A percentile compares a stretch with the other conserved stretches of the same genome.
Conservation (phyloP, 768 basidiomycete species). For the Fomitopsis pulvina region DNA sequence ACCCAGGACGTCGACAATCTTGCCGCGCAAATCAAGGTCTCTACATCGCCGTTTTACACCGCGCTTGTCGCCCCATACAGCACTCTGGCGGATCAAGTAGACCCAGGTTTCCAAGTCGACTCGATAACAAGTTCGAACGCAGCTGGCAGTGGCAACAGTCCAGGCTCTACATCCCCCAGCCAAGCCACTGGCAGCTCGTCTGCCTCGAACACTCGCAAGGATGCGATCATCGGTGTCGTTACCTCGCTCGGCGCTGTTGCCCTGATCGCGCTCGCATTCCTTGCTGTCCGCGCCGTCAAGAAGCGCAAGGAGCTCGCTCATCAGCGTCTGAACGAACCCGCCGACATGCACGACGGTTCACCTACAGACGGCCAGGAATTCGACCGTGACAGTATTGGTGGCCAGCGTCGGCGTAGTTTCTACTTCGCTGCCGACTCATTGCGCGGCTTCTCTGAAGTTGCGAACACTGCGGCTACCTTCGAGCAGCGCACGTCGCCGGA, state of each 20-base stretch:
- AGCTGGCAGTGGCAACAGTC: slow-evolving; percentile 15
- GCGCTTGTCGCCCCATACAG: slow-evolving; percentile 35
- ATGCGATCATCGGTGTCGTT: slow-evolving; percentile 91
- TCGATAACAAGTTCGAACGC: slow-evolving; percentile 25
- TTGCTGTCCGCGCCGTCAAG: slow-evolving; percentile 64
- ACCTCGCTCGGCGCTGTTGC: slow-evolving; percentile 76
- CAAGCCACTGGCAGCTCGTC: slow-evolving; percentile 4
- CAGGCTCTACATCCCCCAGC: slow-evolving; percentile 20
- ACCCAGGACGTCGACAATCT: slow-evolving; percentile 47
- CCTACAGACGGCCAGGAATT: slow-evolving; percentile 66
- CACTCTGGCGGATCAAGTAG: slow-evolving; percentile 60
- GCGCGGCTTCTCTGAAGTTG: slow-evolving; percentile 42
- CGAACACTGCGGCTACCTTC: slow-evolving; percentile 25
- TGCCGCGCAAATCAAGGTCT: slow-evolving; percentile 54
- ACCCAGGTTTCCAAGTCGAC: slow-evolving; percentile 56
- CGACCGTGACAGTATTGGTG: slow-evolving; percentile 71
- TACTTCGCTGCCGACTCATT: slow-evolving; percentile 85
- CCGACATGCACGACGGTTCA: slow-evolving; percentile 30
- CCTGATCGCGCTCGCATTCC: slow-evolving; percentile 62
- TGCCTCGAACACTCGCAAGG: slow-evolving; percentile 50
- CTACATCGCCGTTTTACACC: slow-evolving; percentile 60
- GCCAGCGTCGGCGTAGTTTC: slow-evolving; percentile 68
- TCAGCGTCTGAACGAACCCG: slow-evolving; percentile 57
- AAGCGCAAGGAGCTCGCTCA: slow-evolving; percentile 65
- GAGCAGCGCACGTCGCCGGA: slow-evolving; percentile 29